Evolutionary conservation across 495 filamentous ascomycete species (phyloP).

Genomic region (Haplographium delicatum): DNA sequence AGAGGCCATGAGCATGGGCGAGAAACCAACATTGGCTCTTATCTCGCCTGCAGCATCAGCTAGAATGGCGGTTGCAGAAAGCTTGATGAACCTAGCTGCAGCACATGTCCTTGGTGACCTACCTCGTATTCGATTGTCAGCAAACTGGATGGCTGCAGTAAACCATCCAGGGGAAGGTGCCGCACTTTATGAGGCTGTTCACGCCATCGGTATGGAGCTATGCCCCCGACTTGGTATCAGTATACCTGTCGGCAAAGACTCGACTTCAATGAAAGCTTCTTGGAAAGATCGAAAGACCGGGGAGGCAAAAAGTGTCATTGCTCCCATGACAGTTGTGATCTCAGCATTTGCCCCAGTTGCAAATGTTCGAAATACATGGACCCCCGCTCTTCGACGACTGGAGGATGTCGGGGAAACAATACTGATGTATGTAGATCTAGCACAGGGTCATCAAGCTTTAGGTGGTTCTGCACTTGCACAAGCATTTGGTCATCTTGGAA

Average conservation of each 20-base stretch:
- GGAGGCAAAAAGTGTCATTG: slow-evolving; percentile 75
- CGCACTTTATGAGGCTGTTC: slow-evolving; percentile 88
- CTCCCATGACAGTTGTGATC: slow-evolving; percentile 84
- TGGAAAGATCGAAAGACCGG: slow-evolving; percentile 74
- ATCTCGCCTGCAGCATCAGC: slow-evolving; percentile 92
- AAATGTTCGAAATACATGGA: slow-evolving; percentile 84
- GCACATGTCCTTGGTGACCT: slow-evolving; percentile 76
- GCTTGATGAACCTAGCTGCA: slow-evolving; percentile 85
- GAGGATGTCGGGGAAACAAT: slow-evolving; percentile 89
- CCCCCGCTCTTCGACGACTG: slow-evolving; percentile 71
- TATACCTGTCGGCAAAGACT: slow-evolving; percentile 96
- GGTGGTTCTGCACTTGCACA: slow-evolving; percentile 93
- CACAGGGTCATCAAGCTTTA: slow-evolving; percentile 67
- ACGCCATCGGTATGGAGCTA: slow-evolving; percentile 87
- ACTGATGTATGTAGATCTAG: slow-evolving; percentile 87
- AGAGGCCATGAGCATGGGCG: slow-evolving; percentile 96
- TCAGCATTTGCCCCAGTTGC: slow-evolving; percentile 82
- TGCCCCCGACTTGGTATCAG: slow-evolving; percentile 76
- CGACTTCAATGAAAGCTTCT: slow-evolving; percentile 97
- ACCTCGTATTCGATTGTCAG: slow-evolving; percentile 75
- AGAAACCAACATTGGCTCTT: slow-evolving; percentile 84
- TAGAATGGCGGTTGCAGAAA: slow-evolving; percentile 93
- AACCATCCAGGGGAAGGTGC: slow-evolving; percentile 92
- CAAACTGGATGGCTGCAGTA: slow-evolving; percentile 98
- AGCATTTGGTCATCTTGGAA: slow-evolving; percentile 80